Percentiles rank a stretch among this genome's conserved stretches.
Evolutionary conservation across 2,329 filamentous ascomycete genomes (phyloP).

Genomic region (Aspergillus uvarum): DNA sequence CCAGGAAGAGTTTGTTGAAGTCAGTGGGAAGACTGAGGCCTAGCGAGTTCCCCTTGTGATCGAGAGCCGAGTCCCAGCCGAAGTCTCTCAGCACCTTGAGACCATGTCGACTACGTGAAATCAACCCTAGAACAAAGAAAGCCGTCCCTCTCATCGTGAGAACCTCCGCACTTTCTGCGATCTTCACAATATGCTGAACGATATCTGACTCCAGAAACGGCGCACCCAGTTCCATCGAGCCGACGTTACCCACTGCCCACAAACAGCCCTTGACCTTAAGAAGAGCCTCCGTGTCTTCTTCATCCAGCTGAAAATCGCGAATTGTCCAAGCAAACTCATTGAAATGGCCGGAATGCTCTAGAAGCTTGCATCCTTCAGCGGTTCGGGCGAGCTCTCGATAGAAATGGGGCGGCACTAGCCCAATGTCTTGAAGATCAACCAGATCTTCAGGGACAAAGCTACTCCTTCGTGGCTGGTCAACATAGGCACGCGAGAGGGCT

Average conservation of each 20-base stretch:
- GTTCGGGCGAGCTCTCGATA: conserved; percentile 94
- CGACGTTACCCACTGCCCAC: conserved; percentile 97
- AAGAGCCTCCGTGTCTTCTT: conserved; percentile 79
- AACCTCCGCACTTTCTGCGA: conserved; percentile 83
- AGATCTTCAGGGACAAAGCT: conserved; percentile 55
- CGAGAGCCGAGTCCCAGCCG: conserved; percentile 91
- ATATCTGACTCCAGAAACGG: conserved; percentile 90
- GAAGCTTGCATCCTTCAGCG: conserved; percentile 82
- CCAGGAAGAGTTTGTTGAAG: conserved; percentile 74
- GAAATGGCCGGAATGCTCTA: conserved; percentile 93
- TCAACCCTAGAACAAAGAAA: conserved; percentile 91
- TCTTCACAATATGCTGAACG: conserved; percentile 79
- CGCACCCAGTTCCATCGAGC: conserved; percentile 94
- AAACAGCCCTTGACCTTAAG: conserved; percentile 95
- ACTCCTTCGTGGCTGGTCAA: conserved; percentile 51
- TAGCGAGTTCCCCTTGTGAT: conserved; percentile 75
- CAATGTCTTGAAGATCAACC: conserved; percentile 59
- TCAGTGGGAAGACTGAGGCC: conserved; percentile 84
- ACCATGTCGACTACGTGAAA: conserved; percentile 87
- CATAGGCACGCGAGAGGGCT: conserved; percentile 83
- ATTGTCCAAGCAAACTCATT: conserved; percentile 89
- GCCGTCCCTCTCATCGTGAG: conserved; percentile 93
- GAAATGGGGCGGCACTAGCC: conserved; percentile 87
- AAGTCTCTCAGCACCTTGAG: conserved; percentile 85
- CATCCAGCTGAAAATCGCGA: conserved; percentile 79